Evolutionary conservation across 2,329 filamentous ascomycete species (phyloP).

Genomic region (Paradendryphiella salina): DNA sequence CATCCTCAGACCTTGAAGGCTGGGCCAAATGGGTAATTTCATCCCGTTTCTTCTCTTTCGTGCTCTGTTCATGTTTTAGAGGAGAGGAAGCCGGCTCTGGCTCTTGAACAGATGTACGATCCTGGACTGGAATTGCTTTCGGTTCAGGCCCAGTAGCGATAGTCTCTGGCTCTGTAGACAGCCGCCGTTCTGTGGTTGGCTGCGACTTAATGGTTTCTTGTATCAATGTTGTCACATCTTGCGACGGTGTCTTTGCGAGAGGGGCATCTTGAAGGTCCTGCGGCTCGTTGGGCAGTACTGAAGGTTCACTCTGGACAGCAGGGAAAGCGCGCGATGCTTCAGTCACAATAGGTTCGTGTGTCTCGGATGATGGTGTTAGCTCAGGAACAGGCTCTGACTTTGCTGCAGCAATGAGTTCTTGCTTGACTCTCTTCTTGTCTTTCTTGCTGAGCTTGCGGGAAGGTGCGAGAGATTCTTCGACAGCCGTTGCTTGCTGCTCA

Average conservation of each 20-base stretch:
- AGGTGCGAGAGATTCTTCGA: neutral
- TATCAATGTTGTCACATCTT: neutral
- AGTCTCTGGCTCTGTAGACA: neutral
- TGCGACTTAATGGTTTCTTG: neutral
- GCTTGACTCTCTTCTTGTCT: conserved; percentile 48
- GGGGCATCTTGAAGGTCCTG: neutral
- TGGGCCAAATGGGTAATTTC: conserved; percentile 3
- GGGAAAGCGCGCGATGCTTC: neutral
- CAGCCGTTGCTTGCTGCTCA: too few relatives aligned
- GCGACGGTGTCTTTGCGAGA: too few relatives aligned
- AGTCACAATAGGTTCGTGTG: neutral
- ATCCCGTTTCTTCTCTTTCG: conserved; percentile 34
- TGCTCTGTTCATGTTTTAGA: conserved; percentile 31
- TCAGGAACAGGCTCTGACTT: neutral
- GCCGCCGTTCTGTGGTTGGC: neutral
- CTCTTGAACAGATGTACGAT: neutral
- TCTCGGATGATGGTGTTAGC: neutral
- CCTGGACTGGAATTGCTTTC: neutral
- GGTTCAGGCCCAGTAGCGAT: neutral
- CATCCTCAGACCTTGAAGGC: conserved; percentile 7
- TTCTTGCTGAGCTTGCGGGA: conserved; percentile 47
- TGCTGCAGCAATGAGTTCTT: conserved; percentile 4
- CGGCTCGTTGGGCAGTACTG: too few relatives aligned
- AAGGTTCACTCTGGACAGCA: too few relatives aligned
- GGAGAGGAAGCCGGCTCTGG: conserved; percentile 19